Evolutionary conservation across 345 rosid genomes (phyloP).

Genomic region (Euphorbia lathyris): DNA sequence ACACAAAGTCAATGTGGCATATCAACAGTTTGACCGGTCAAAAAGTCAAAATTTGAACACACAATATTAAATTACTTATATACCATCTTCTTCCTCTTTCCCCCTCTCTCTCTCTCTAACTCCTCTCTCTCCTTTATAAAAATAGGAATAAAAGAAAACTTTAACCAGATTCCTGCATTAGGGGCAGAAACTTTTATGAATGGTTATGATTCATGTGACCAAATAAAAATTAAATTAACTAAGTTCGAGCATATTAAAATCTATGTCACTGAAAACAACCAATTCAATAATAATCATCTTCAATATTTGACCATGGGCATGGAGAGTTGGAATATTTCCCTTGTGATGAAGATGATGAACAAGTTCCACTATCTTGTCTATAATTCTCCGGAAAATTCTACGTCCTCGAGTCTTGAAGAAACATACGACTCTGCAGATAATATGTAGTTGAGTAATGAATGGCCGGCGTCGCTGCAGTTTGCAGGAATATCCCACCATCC

Average conservation of each 20-base stretch:
- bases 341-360: slow-evolving; percentile 26
- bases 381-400: slow-evolving; percentile 39
- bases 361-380: slow-evolving; percentile 28
- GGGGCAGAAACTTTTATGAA: slow-evolving; percentile 2
- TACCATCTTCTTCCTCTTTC: too few relatives aligned
- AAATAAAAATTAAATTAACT: slow-evolving; percentile 4
- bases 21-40: too few relatives aligned
- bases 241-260: slow-evolving; percentile 23
- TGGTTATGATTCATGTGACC: slow-evolving; percentile 13
- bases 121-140: too few relatives aligned
- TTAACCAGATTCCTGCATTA: not conserved
- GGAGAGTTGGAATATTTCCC: slow-evolving; percentile 33
- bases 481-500: slow-evolving; percentile 2
- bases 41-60: too few relatives aligned
- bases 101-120: too few relatives aligned
- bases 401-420: slow-evolving; percentile 37
- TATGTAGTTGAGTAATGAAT: slow-evolving; percentile 25
- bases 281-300: slow-evolving; percentile 41
- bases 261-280: slow-evolving; percentile 40
- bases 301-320: slow-evolving; percentile 43
- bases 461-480: slow-evolving; percentile 1
- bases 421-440: slow-evolving; percentile 26
- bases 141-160: not conserved
- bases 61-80: too few relatives aligned
- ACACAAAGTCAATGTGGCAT: too few relatives aligned